These are phyloP conservation scores for Casuarina glauca DNA, from an alignment of 306 rosid species.

Conservation along the genomic window DNA sequence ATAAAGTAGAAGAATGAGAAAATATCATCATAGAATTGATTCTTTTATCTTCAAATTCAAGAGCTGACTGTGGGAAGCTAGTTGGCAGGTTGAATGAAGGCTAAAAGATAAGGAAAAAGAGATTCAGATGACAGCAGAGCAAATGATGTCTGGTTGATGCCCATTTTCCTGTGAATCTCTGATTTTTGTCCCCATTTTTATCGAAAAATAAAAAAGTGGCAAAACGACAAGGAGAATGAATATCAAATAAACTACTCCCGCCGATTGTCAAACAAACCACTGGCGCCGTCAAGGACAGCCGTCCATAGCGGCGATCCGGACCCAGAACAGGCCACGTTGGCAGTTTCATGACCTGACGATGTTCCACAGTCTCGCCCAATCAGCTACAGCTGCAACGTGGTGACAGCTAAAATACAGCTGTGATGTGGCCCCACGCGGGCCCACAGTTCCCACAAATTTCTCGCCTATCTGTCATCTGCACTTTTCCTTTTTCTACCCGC, in stretches of 20 bases:
- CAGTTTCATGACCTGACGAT: background rate
- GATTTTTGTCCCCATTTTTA: no score
- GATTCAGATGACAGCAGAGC: no score
- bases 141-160: no score
- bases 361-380: constrained; percentile 9
- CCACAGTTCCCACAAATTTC: background rate
- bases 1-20: no score
- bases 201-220: background rate
- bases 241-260: no score
- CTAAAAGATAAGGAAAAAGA: no score
- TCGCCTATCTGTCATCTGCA: background rate
- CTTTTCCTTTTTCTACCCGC: background rate
- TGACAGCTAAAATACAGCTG: constrained; percentile 58
- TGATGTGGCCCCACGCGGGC: constrained; percentile 35
- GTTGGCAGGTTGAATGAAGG: no score
- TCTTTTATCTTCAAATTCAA: no score
- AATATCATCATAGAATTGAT: no score
- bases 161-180: no score
- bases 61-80: no score
- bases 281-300: constrained; percentile 16
- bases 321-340: constrained; percentile 26
- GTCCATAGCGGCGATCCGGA: constrained; percentile 16
- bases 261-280: background rate
- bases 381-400: constrained; percentile 35
- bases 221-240: background rate